phyloP scores from a whole-genome alignment of 805 yeast species.

The Yarrowia phangngaensis region DNA sequence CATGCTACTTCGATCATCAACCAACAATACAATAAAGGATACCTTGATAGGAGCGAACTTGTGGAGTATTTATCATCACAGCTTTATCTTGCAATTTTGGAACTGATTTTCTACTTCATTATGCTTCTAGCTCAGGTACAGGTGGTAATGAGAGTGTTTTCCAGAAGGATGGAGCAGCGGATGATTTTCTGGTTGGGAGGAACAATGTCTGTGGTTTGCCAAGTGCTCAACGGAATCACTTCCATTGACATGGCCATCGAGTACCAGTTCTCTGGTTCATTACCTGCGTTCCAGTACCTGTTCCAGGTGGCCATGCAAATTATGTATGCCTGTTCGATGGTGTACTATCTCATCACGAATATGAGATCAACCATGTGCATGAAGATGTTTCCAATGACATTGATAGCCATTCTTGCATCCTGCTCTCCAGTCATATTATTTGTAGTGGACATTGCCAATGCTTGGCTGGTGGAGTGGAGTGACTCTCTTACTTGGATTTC shows the following conservation, averaged over 20 bases:
- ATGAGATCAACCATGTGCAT: slow-evolving; percentile 50
- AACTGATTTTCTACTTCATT: slow-evolving; percentile 48
- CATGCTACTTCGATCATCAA: slow-evolving; percentile 48
- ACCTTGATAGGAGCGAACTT: slow-evolving; percentile 45
- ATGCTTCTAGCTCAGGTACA: slow-evolving; percentile 68
- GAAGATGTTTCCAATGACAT: slow-evolving; percentile 52
- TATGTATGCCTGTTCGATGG: slow-evolving; percentile 61
- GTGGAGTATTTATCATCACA: slow-evolving; percentile 46
- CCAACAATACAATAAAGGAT: slow-evolving; percentile 46
- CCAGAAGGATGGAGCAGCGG: slow-evolving; percentile 64
- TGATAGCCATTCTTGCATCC: slow-evolving; percentile 53
- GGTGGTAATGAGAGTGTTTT: slow-evolving; percentile 62
- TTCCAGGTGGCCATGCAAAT: slow-evolving; percentile 68
- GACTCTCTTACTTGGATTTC: slow-evolving; percentile 70
- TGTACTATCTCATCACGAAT: slow-evolving; percentile 53
- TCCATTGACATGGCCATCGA: slow-evolving; percentile 41
- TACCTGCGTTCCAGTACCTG: slow-evolving; percentile 68
- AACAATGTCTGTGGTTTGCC: slow-evolving; percentile 51
- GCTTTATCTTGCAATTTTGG: slow-evolving; percentile 51
- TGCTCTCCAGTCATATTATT: slow-evolving; percentile 65
- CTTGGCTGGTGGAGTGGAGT: slow-evolving; percentile 70
- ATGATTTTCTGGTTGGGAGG: slow-evolving; percentile 58
- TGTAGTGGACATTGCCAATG: slow-evolving; percentile 68
- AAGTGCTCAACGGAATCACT: slow-evolving; percentile 61
- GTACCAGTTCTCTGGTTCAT: slow-evolving; percentile 16